Evolutionary conservation across 495 filamentous ascomycete genomes (phyloP).

Genomic region (Penicillium angulare): DNA sequence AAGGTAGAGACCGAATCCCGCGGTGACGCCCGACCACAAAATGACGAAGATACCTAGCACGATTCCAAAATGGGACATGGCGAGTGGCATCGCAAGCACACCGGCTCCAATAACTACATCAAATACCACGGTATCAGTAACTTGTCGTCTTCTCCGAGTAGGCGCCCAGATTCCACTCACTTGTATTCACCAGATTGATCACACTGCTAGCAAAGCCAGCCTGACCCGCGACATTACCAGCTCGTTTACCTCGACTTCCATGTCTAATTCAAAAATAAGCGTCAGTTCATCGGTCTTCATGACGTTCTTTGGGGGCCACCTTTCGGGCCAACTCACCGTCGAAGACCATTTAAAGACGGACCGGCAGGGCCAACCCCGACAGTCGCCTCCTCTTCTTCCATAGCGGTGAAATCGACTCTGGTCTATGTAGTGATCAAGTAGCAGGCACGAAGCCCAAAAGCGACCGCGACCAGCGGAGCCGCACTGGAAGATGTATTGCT

Average conservation of each 20-base stretch:
- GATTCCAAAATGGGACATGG: constrained; percentile 89
- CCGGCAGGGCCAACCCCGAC: constrained; percentile 26
- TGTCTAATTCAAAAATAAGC: constrained; percentile 29
- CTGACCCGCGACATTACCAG: constrained; percentile 55
- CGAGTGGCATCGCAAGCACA: constrained; percentile 90
- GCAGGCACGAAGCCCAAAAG: constrained; percentile 23
- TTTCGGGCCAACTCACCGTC: constrained; percentile 28
- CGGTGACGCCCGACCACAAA: constrained; percentile 82
- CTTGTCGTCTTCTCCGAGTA: neutral
- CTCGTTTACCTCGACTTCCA: constrained; percentile 49
- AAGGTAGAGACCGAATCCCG: constrained; percentile 92
- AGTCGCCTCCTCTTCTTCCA: constrained; percentile 36
- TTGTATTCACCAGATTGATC: constrained; percentile 95
- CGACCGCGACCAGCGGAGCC: constrained; percentile 19
- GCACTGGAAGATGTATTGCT: constrained; percentile 6
- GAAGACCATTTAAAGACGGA: constrained; percentile 20
- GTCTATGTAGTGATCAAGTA: constrained; percentile 2
- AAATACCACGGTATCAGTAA: neutral
- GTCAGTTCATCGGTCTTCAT: neutral
- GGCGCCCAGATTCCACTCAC: constrained; percentile 27
- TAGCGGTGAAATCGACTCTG: constrained; percentile 5
- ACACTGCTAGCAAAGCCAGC: constrained; percentile 90
- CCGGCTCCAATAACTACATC: constrained; percentile 85
- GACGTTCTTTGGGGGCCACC: neutral
- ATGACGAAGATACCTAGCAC: constrained; percentile 79